These are phyloP conservation scores for Rutidosis leptorrhynchoides DNA, from an alignment of 129 eudicot species.

Conservation along the genomic window DNA sequence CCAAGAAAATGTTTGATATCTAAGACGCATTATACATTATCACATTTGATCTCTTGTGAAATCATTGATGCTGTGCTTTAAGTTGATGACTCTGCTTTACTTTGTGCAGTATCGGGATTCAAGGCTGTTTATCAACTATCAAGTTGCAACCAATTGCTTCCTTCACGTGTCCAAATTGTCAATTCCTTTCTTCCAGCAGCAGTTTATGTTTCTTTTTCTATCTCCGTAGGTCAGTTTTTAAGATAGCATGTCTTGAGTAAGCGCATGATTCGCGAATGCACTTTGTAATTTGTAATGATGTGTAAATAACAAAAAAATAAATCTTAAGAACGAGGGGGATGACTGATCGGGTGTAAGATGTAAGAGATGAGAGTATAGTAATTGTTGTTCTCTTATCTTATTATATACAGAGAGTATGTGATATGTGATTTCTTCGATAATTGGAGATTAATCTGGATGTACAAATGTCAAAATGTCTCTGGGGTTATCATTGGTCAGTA, in stretches of 20 bases:
- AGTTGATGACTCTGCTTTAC: neutral
- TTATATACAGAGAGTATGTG: neutral
- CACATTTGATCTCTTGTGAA: neutral
- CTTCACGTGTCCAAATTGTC: neutral
- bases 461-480: neutral
- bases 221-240: neutral
- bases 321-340: neutral
- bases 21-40: neutral
- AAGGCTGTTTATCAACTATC: slow-evolving; percentile 3
- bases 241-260: neutral
- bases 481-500: neutral
- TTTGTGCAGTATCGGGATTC: neutral
- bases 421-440: neutral
- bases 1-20: neutral
- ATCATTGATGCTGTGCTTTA: neutral
- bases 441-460: neutral
- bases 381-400: slow-evolving; percentile 6
- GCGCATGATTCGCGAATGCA: neutral
- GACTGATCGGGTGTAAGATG: neutral
- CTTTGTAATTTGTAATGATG: neutral
- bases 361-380: neutral
- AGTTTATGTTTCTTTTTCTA: neutral
- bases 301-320: too few species aligned
- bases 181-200: neutral
- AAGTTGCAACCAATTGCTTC: neutral